Evolutionary conservation across 176 grass and related monocot species (phyloP).

Genomic region (Guadua angustifolia): DNA sequence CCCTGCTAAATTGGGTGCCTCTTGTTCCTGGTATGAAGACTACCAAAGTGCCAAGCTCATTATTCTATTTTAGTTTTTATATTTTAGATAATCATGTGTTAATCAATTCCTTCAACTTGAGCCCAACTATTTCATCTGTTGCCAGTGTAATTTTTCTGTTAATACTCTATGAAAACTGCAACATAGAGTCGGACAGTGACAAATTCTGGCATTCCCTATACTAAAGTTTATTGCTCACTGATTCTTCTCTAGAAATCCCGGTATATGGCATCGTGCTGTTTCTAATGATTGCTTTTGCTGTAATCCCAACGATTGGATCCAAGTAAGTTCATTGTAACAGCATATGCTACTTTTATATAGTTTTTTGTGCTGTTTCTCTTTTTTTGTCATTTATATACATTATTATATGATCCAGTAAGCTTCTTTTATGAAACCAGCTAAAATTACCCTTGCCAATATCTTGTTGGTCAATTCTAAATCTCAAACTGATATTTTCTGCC

Average conservation of each 20-base stretch:
- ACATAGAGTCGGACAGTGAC: background rate
- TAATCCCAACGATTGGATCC: slow-evolving; percentile 85
- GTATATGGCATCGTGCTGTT: slow-evolving; percentile 71
- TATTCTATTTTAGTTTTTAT: slow-evolving; percentile 2
- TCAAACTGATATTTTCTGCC: background rate
- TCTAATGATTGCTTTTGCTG: slow-evolving; percentile 84
- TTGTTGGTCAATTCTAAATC: background rate
- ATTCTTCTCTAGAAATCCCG: slow-evolving; percentile 67
- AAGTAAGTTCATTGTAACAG: slow-evolving; percentile 58
- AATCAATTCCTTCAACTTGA: slow-evolving; percentile 1
- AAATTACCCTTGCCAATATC: background rate
- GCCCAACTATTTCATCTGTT: background rate
- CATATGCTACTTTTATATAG: slow-evolving; percentile 31
- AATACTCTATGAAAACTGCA: slow-evolving; percentile 6
- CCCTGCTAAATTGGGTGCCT: slow-evolving; percentile 79
- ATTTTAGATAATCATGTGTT: slow-evolving; percentile 1
- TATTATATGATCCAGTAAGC: slow-evolving; percentile 1
- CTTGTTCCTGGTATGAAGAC: slow-evolving; percentile 76
- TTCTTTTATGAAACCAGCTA: background rate
- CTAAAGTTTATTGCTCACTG: slow-evolving; percentile 13
- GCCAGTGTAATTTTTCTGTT: background rate
- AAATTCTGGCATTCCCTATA: slow-evolving; percentile 24
- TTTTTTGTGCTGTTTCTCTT: slow-evolving; percentile 19
- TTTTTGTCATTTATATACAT: background rate
- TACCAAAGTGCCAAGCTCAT: slow-evolving; percentile 29